Evolutionary conservation across 495 filamentous ascomycete species (phyloP), one percentile per base, ranked within the genome.

Genomic region (Cercophora sp.): DNA sequence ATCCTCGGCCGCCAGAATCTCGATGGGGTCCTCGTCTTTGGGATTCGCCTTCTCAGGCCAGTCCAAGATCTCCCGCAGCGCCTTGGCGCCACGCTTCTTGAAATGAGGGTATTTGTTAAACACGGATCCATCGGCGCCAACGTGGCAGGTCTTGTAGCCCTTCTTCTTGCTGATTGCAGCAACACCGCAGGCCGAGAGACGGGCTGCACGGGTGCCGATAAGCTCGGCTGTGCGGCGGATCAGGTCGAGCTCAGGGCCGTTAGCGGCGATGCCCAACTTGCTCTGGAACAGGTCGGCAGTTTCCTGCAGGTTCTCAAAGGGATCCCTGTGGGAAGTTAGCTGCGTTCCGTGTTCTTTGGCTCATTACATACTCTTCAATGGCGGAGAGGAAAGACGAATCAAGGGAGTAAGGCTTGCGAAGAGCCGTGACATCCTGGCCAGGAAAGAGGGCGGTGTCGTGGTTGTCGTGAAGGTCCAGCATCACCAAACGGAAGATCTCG

Each of bases 41-140:
- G 67, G 55, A 54, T 63, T 73, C 45, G 74, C 76, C 72, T 79
- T 81, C 43, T 80, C 80, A 2, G 83, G 77, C 93, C 92, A 96
- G 70, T 93, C 90, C 10, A 97, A 79, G 60, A 96, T 96, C 76
- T 97, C 91, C 16, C 90, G 84, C 18, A 97, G 82, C 18, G 92
- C 92, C 59, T 83, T 77, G 4, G 92, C 92, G 49, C 91, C 90
- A 43, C 92, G 87, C 13, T 81, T 80, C 79, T 96, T 92, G 79
- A 97, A 97, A 70, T 96, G 88, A 1, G 92, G 92, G 72, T 96
- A 96, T 69, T 96, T 96, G 78, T 95, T 96, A 78, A 96, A 97
- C 36, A 97, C 91, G 9, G 87, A 92, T 20, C 92, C 92, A 60
- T 97, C 92, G 32, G 92, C 92, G 60, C 92, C 92, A 16, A 96